Percentiles rank a stretch among this genome's conserved stretches.
phyloP scores from a whole-genome alignment of 2,329 filamentous ascomycete genomes.

The Fusarium guadeloupense region DNA sequence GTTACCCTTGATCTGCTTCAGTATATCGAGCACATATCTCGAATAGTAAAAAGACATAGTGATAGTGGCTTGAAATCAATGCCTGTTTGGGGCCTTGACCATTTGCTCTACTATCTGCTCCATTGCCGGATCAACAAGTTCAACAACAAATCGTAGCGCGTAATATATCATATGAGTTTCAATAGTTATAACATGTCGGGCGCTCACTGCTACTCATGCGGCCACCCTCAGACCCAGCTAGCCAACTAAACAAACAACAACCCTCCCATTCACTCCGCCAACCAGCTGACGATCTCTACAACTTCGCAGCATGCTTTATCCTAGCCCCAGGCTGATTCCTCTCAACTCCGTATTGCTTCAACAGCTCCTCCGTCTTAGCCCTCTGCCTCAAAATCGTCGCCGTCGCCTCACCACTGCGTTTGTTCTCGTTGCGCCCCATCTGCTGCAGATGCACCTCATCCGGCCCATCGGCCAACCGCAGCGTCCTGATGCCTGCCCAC shows the following conservation, averaged over 20 bases:
- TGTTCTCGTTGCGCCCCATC: conserved; percentile 83
- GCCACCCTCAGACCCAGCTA: background rate
- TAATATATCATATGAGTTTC: conserved; percentile 1
- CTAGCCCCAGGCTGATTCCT: conserved; percentile 60
- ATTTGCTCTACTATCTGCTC: background rate
- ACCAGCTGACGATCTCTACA: conserved; percentile 48
- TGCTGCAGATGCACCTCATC: conserved; percentile 94
- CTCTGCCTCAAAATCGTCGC: conserved; percentile 71
- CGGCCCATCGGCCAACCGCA: conserved; percentile 89
- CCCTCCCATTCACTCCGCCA: conserved; percentile 16
- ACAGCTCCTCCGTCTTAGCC: conserved; percentile 70
- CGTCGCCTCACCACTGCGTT: conserved; percentile 68
- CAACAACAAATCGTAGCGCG: background rate
- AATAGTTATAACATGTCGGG: background rate
- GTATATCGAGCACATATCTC: too few relatives aligned
- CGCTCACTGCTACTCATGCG: conserved; percentile 1
- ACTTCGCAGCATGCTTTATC: conserved; percentile 57
- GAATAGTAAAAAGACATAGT: too few relatives aligned
- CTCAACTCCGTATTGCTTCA: conserved; percentile 65
- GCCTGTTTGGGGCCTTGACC: too few relatives aligned
- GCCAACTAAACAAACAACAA: conserved; percentile 5
- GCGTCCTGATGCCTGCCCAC: conserved; percentile 82
- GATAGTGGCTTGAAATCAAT: too few relatives aligned
- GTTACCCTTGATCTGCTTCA: too few relatives aligned
- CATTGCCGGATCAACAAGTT: background rate